Evolutionary conservation across 208 protist genomes (phyloP).

Genomic region (Acanthamoeba lenticulata): DNA sequence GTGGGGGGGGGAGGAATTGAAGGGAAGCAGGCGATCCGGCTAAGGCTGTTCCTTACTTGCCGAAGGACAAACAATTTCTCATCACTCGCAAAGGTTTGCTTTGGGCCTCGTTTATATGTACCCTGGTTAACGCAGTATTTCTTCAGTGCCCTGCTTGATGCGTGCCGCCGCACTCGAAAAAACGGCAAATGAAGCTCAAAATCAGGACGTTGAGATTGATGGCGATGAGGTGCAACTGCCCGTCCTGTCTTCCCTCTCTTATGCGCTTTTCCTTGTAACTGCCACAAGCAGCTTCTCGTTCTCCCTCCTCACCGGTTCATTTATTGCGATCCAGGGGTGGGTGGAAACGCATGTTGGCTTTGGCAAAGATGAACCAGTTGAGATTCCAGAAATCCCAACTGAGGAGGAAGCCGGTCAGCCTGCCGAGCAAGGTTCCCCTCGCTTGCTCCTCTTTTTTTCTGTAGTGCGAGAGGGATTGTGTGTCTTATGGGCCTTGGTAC

Average conservation of each 20-base stretch:
- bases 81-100: constrained; percentile 88
- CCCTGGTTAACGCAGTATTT: too few relatives aligned
- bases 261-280: neutral
- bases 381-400: neutral
- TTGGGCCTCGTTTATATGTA: neutral
- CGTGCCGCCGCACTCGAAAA: constrained; percentile 58
- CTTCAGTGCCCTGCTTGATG: constrained; percentile 78
- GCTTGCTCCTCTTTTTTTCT: neutral
- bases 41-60: constrained; percentile 91
- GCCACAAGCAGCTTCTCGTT: neutral
- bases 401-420: constrained; percentile 29
- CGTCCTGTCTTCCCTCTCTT: neutral
- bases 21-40: constrained; percentile 86
- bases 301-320: neutral
- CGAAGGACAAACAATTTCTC: constrained; percentile 96
- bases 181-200: neutral
- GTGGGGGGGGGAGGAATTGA: neutral
- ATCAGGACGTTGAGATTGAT: constrained; percentile 42
- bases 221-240: neutral
- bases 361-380: constrained; percentile 48
- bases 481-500: too few relatives aligned
- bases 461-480: neutral
- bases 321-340: neutral
- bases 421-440: neutral
- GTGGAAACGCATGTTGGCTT: constrained; percentile 29